Evolutionary conservation across 352 stramenopile genomes (phyloP), one percentile per base, ranked within the genome.

Genomic region (Phytophthora pistaciae): DNA sequence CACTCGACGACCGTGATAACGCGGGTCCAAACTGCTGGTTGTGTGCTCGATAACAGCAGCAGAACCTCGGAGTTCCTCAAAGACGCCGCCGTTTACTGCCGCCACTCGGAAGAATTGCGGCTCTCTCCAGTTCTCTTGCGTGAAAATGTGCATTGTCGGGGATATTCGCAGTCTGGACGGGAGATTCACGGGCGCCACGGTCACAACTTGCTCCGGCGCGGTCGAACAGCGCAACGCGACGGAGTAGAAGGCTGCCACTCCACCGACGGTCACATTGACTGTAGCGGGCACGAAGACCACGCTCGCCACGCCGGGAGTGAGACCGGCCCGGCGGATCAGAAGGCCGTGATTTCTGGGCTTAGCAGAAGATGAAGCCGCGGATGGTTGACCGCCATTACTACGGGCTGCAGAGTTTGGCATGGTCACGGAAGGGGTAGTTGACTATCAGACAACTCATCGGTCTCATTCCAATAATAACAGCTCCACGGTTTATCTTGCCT

Each of bases 51-150:
- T 68, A 0, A 76, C 64, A 11, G 73, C 56, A 25, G 62, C 55
- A 55, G 33, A 25, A 46, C 70, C 64, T 38, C 70, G 38, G 8
- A 73, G 42, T 27, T 85, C 73, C 21, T 85, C 80, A 7, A 70
- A 75, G 1, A 74, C 56, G 4, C 64, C 56, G 18, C 64, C 64
- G 33, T 64, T 73, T 2, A 83, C 64, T 8, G 76, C 84, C 6
- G 81, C 69, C 13, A 92, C 74, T 5, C 82, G 80, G 40, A 91
- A 91, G 40, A 69, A 80, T 44, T 89, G 82, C 18, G 82, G 80
- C 21, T 70, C 67, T 13, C 25, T 59, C 82, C 82, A 92, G 36
- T 87, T 88, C 1, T 83, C 77, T 27, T 13, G 53, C 0, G 75
- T 80, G 67, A 91, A 91, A 2, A 90, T 65, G 16, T 87, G 70